Evolutionary conservation across 257 asterid species (phyloP).

Genomic region (Solanum okadae): DNA sequence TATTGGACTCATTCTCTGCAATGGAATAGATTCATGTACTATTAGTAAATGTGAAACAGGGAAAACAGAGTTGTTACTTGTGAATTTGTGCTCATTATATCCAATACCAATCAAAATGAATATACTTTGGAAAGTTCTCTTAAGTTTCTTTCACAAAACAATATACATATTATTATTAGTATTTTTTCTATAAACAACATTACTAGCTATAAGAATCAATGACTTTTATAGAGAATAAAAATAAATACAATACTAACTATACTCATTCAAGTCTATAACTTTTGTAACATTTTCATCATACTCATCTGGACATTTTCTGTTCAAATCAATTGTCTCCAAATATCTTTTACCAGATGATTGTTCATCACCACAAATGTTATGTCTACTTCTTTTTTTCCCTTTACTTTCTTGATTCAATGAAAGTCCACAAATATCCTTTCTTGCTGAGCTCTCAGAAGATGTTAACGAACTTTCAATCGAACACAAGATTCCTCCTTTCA

Average conservation of each 20-base stretch:
- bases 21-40: background rate
- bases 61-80: background rate
- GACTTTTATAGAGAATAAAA: background rate
- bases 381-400: slow-evolving; percentile 25
- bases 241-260: slow-evolving; percentile 5
- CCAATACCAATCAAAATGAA: background rate
- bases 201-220: background rate
- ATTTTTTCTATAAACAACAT: slow-evolving; percentile 5
- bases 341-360: slow-evolving; percentile 15
- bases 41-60: background rate
- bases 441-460: slow-evolving; percentile 56
- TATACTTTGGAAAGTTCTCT: background rate
- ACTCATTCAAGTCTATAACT: slow-evolving; percentile 40
- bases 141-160: background rate
- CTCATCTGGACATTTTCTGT: slow-evolving; percentile 30
- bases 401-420: slow-evolving; percentile 24
- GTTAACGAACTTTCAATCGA: slow-evolving; percentile 73
- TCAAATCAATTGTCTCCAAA: slow-evolving; percentile 43
- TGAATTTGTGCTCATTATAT: background rate
- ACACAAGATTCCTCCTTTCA: slow-evolving; percentile 18
- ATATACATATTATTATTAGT: background rate
- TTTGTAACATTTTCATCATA: slow-evolving; percentile 20
- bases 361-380: slow-evolving; percentile 1
- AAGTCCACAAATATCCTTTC: slow-evolving; percentile 21
- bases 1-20: background rate